Base-by-base conservation (phyloP, 805 yeast species). In the Metschnikowia shivogae region DNA sequence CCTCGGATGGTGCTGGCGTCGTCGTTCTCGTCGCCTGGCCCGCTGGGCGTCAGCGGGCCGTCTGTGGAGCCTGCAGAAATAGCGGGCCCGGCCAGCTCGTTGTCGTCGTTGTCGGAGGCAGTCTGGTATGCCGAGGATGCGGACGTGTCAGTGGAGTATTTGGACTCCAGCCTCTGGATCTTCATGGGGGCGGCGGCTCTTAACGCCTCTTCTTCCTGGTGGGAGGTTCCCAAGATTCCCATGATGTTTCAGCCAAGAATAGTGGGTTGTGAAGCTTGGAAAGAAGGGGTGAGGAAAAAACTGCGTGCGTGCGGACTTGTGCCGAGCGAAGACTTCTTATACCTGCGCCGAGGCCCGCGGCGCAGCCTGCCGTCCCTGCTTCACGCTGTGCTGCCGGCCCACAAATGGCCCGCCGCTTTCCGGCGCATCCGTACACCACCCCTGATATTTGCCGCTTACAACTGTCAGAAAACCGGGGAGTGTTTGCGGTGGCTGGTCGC, bases 151-250 rank as follows among this genome's bases (percentile, higher is more conserved):
- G 48, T 39, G 2, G 70, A 57, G 24, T 46, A 48, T 48, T 36
- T 36, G 47, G 45, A 34, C 42, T 36, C 46, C 42, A 39, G 39
- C 32, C 52, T 10, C 38, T 35, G 20, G 35, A 34, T 27, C 13
- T 26, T 22, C 46, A 20, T 29, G 39, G 34, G 43, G 13, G 46
- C 36, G 10, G 63, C 60, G 9, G 65, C 67, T n/a, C 57, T 55
- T 36, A 66, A 52, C 36, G 65, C 49, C 12, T 51, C 54, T 46
- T 65, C 69, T 42, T 68, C 72, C 11, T 52, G 41, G 26, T 55
- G 34, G 4, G 68, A 58, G 7, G 71, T 60, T 9, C 73, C 72
- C 35, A 68, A 63, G n/a, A 63, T 37, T 6, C 64, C 71, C 72
- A 68, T 67, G 29, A 22, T 34, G 40, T 17, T 17, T 17, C 17